Evolutionary conservation across 257 asterid genomes (phyloP), one percentile per base, ranked within the genome.

Genomic region (Nemophila menziesii): DNA sequence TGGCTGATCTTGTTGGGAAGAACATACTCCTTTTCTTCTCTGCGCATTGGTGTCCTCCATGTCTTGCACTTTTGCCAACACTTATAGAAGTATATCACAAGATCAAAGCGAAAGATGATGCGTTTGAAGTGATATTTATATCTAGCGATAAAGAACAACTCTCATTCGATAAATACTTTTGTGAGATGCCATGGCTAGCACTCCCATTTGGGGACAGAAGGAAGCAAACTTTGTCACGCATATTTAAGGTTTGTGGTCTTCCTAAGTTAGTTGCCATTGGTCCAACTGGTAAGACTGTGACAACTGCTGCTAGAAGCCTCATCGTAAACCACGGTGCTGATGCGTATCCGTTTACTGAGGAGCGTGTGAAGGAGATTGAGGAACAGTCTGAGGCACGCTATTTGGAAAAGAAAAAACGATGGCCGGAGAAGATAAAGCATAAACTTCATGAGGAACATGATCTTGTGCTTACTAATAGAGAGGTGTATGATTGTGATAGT

Each of bases 41-140:
- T 0, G 95, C 94, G 16, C 84, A 76, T 18, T 78, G 81, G 85
- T 80, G 95, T 49, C 95, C 93, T 8, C 92, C 98, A 1, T 84
- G 92, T 71, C 82, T 79, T 2, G 92, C 92, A 16, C 78, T 89
- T 63, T 69, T 73, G 11, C 94, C 95, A 11, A 48, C 49, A 29
- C 93, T 84, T 39, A 40, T 44, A 18, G 39, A 76, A 58, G 71
- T 77, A 1, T 78, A 80, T 33, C 21, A 68, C 7, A 54, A 78
- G 49, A 75, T 84, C 62, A 84, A 74, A 44, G 51, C 58, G 17
- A 65, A 69, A 24, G 71, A 60, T 20, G 56, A 58, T 2, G 43
- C 62, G 0, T 55, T 80, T 11, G 95, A 76, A 58, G 71, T 84
- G 12, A 51, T 84, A 47, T 89, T 89, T 77, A 58, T 78, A 50